Base-by-base conservation (phyloP, 495 filamentous ascomycete genomes). In the Hypomontagnella submonticulosa region DNA sequence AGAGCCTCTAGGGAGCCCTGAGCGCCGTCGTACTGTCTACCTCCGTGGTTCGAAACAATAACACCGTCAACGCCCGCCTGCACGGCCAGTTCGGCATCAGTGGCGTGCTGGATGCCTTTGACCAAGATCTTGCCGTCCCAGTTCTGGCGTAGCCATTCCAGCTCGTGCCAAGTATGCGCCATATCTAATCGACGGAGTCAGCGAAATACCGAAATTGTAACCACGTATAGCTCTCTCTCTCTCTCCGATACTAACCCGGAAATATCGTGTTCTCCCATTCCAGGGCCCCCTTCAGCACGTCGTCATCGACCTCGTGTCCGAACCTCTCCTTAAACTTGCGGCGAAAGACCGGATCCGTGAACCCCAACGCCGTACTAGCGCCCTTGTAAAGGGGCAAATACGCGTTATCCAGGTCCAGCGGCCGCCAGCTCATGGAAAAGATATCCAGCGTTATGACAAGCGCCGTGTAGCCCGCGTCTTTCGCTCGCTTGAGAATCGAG, bases 291-390 rank as follows among this genome's bases (percentile, higher is more conserved):
- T 67, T 48, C 36, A 63, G n/a, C 71, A 61, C 9, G 54, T 67
- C 36, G 52, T 61, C 16, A 67, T 78, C 33, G 82, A 82, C 0
- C 67, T 77, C 44, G 12, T 48, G 44, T 13, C 44, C 52, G 34
- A 34, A 63, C 32, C 50, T 41, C 47, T 63, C 76, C 0, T 59
- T 60, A 49, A 77, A 75, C 36, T 66, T 64, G 4, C 73, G 73
- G 19, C 87, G 79, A 72, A 89, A 90, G 0, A 88, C 85, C 0
- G 88, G 87, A 68, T 90, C 89, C 4, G 79, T 78, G 80, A 84
- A 83, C 6, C 80, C 82, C 11, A 75, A 63, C 37, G 73, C 70
- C 55, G 79, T 76, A 11, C 83, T 82, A 12, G 75, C 65, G 4
- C 81, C 81, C 23, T 72, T 71, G 71, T 87, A 41, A 77, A 89